Evolutionary conservation across 2,329 filamentous ascomycete species (phyloP), one percentile per base, ranked within the genome.

Genomic region (Hymenotorrendiella dingleyae): DNA sequence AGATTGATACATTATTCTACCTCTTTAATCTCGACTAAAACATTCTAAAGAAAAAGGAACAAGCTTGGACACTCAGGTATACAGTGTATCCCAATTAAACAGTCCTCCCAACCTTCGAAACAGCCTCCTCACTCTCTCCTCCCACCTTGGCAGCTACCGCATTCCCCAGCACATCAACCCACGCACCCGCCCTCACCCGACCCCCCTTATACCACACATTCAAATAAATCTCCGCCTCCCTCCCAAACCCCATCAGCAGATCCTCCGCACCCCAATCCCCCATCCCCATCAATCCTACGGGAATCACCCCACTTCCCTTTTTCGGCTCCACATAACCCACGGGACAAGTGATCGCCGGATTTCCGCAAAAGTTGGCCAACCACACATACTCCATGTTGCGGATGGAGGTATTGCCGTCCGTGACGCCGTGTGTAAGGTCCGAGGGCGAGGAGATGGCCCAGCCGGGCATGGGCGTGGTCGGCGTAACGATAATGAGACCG

Each of bases 331-430:
- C 73, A 64, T 89, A 94, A 1, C 86, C 89, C 9, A 86, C 80
- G 0, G 90, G 88, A 26, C 79, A 80, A 34, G 71, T 80, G 10
- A 94, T 75, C 1, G 86, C 80, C 1, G 90, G 90, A 36, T 82
- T 81, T 0, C 90, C 90, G 0, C 73, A 78, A 54, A 88, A 82
- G 64, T 96, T 96, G 6, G 89, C 84, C 26, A 94, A 65, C 76
- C 85, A 94, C 12, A 86, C 80, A 64, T 87, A 95, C 62, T 83
- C 78, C 87, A 95, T 94, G 58, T 78, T 86, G 20, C 76, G 70
- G n/a, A 94, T 68, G 12, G 78, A 81, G 47, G 67, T 70, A 60
- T 93, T 88, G 0, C 74, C 82, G 61, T 96, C 84, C 27, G 74
- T 82, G 52, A 87, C 69, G 2, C 90, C 90, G 56, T 89, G 80